Conservation (phyloP, 1,139 yeast species). For the Sugiyamaella paludigena region DNA sequence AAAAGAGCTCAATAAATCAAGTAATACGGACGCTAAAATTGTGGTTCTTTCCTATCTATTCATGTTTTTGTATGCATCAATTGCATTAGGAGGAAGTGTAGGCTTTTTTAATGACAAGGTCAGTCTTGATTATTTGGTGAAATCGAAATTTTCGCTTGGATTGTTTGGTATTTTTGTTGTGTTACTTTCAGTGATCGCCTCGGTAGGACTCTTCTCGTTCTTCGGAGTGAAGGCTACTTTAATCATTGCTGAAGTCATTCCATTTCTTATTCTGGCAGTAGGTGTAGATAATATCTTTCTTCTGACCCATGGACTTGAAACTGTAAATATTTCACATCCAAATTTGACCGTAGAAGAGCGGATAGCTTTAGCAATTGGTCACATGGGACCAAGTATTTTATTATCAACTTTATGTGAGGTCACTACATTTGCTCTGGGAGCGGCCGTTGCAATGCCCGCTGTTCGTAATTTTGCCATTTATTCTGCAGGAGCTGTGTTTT, state of each 20-base stretch:
- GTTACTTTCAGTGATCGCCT: constrained; percentile 69
- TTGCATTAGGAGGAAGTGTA: constrained; percentile 68
- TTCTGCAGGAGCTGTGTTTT: constrained; percentile 79
- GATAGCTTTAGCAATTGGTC: constrained; percentile 60
- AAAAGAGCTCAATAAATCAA: constrained; percentile 76
- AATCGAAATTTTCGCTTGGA: constrained; percentile 73
- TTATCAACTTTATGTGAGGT: constrained; percentile 75
- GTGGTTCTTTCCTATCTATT: constrained; percentile 70
- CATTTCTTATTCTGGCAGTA: constrained; percentile 88
- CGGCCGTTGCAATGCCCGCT: constrained; percentile 90
- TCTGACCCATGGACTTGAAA: constrained; percentile 72
- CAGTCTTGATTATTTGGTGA: constrained; percentile 41
- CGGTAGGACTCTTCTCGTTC: constrained; percentile 72
- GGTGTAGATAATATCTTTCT: constrained; percentile 94
- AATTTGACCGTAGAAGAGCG: constrained; percentile 51
- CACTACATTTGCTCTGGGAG: constrained; percentile 73
- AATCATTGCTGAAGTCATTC: constrained; percentile 94
- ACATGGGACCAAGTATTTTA: constrained; percentile 84
- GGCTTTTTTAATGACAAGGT: constrained; percentile 30
- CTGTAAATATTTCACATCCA: constrained; percentile 48
- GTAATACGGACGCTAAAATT: constrained; percentile 74
- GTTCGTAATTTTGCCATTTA: constrained; percentile 89
- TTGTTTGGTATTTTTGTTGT: constrained; percentile 79
- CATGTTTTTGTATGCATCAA: constrained; percentile 89
- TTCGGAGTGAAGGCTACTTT: constrained; percentile 80